Evolutionary conservation across 768 basidiomycete genomes (phyloP).

Genomic region (Guyanaporus albipodus): DNA sequence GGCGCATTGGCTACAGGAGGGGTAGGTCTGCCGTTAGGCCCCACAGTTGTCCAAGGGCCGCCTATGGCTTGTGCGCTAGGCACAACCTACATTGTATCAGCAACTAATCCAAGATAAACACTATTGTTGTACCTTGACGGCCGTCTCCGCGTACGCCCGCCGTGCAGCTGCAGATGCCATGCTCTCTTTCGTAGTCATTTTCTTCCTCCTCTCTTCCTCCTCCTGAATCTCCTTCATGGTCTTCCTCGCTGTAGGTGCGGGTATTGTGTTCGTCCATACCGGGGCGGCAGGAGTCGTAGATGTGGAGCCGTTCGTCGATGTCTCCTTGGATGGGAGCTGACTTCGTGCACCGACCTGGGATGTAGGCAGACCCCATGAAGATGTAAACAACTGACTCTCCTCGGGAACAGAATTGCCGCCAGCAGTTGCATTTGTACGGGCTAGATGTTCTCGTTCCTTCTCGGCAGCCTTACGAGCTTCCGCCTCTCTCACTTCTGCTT

Average conservation of each 20-base stretch:
- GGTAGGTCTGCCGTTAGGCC: conserved; percentile 62
- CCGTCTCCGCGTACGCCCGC: conserved; percentile 76
- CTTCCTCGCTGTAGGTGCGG: conserved; percentile 64
- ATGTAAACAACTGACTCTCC: conserved; percentile 56
- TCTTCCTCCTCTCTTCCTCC: conserved; percentile 89
- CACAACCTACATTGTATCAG: conserved; percentile 30
- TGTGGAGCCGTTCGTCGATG: conserved; percentile 17
- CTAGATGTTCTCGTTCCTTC: conserved; percentile 61
- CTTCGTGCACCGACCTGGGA: conserved; percentile 68
- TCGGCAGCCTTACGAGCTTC: conserved; percentile 75
- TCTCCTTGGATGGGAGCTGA: conserved; percentile 41
- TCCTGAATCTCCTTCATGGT: conserved; percentile 99
- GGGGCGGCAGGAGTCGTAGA: conserved; percentile 36
- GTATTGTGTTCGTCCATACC: conserved; percentile 72
- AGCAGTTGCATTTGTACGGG: conserved; percentile 41
- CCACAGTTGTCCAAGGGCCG: conserved; percentile 85
- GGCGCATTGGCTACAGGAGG: conserved; percentile 27
- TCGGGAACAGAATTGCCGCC: conserved; percentile 40
- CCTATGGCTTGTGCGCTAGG: conserved; percentile 34
- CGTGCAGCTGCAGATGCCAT: conserved; percentile 53
- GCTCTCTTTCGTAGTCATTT: conserved; percentile 56
- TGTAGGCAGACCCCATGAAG: conserved; percentile 84
- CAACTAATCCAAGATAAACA: neutral
- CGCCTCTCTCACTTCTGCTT: conserved; percentile 78
- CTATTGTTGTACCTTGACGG: conserved; percentile 54